phyloP scores from a whole-genome alignment of 352 stramenopile species.

The Globisporangium splendens region DNA sequence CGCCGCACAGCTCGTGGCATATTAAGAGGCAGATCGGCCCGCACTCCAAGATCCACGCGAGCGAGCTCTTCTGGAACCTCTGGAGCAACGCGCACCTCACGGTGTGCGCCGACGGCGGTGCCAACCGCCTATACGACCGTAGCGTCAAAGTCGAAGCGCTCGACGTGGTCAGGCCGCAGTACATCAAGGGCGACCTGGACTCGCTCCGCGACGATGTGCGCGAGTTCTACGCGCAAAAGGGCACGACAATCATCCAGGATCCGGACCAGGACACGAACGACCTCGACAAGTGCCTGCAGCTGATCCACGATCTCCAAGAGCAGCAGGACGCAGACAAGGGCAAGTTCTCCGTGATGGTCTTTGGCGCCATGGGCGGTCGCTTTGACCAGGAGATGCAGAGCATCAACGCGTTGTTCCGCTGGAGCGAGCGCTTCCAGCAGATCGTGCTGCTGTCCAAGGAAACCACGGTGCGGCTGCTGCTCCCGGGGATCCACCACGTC shows the following conservation, averaged over 20 bases:
- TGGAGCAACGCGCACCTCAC: slow-evolving; percentile 63
- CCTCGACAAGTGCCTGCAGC: slow-evolving; percentile 90
- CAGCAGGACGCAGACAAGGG: slow-evolving; percentile 9
- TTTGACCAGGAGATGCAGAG: slow-evolving; percentile 98
- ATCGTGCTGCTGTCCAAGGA: slow-evolving; percentile 89
- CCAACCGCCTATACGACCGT: slow-evolving; percentile 92
- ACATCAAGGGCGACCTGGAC: slow-evolving; percentile 96
- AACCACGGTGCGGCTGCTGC: slow-evolving; percentile 85
- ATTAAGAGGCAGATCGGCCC: slow-evolving; percentile 17
- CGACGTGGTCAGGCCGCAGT: slow-evolving; percentile 69
- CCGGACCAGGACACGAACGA: slow-evolving; percentile 93
- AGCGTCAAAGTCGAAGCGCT: slow-evolving; percentile 31
- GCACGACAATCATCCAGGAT: slow-evolving; percentile 69
- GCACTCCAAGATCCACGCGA: slow-evolving; percentile 22
- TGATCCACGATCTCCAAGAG: slow-evolving; percentile 45
- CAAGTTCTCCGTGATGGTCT: slow-evolving; percentile 82
- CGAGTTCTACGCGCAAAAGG: slow-evolving; percentile 75
- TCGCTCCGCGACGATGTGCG: slow-evolving; percentile 86
- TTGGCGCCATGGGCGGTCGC: slow-evolving; percentile 93
- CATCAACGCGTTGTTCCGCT: slow-evolving; percentile 91
- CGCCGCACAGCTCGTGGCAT: slow-evolving; percentile 39
- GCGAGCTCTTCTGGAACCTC: slow-evolving; percentile 64
- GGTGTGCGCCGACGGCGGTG: slow-evolving; percentile 94
- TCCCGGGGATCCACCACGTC: slow-evolving; percentile 47
- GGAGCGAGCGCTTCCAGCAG: slow-evolving; percentile 71